Evolutionary conservation across 2,329 filamentous ascomycete genomes (phyloP), one percentile per base, ranked within the genome.

Genomic region (Aspergillus clavatus): DNA sequence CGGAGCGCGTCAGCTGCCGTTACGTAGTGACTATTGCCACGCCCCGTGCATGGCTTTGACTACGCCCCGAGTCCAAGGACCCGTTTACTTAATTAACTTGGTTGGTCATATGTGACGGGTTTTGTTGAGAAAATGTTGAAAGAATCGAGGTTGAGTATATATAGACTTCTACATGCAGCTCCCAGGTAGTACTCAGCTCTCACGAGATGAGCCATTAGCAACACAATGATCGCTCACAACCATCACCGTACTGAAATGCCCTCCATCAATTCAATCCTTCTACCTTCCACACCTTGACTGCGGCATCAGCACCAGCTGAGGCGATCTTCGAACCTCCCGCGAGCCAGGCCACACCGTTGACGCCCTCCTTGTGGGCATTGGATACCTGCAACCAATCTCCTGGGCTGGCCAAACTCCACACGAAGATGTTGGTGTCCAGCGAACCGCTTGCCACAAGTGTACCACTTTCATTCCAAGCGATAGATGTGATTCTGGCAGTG

Each of bases 321-420:
- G 87, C 82, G 40, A 97, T 76, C 70, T 80, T 87, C 14, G 68
- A 68, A 46, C 75, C 75, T 7, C 78, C 81, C 22, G 77, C 78
- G 11, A 87, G 76, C 89, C 91, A 98, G 10, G 79, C 79, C 12
- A 97, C 85, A 12, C 87, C 91, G 55, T 86, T 89, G 14, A 97
- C 89, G 7, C 93, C 93, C 62, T 97, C 93, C 72, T 96, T 96
- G 72, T 98, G 93, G 40, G 91, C 89, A 62, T 95, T 95, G 18
- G 82, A 71, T 11, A 83, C 84, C 73, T 93, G 91, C 55, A 94
- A 80, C 55, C 91, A 80, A 68, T 87, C 87, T 2, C 88, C 89
- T 0, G 91, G 91, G 63, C 88, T 87, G 35, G 75, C 72, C 45
- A 96, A 69, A 65, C 88, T 95, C 89, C 93, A 98, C 23, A 95